Conservation (phyloP, 169 alveolate species). For the Cytauxzoon felis region DNA sequence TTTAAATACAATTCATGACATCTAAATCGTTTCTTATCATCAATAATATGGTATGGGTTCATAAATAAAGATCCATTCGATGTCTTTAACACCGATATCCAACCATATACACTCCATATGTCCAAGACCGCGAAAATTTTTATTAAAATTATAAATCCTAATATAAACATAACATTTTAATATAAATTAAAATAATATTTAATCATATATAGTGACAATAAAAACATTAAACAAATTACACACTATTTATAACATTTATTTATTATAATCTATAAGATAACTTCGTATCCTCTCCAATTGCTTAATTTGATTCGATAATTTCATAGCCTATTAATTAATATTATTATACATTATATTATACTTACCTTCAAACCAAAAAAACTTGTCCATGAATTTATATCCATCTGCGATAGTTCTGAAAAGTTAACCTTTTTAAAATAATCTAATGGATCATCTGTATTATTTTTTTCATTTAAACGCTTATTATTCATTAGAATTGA, state of each 20-base stretch:
- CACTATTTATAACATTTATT: constrained; percentile 11
- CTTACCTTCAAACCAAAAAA: constrained; percentile 63
- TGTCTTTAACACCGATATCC: too few relatives aligned
- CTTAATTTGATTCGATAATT: background rate
- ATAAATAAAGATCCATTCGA: too few relatives aligned
- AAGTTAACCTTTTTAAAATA: constrained; percentile 44
- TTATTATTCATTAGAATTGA: background rate
- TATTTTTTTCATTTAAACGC: background rate
- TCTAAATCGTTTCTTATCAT: background rate
- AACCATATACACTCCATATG: too few relatives aligned
- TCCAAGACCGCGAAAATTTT: too few relatives aligned
- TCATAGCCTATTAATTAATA: background rate
- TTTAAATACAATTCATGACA: background rate
- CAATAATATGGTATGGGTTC: constrained; percentile 5
- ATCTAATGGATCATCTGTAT: constrained; percentile 22
- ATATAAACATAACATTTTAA: too few relatives aligned
- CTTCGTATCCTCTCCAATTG: too few relatives aligned
- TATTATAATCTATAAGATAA: too few relatives aligned
- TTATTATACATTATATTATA: background rate
- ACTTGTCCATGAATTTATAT: constrained; percentile 17
- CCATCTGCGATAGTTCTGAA: constrained; percentile 3
- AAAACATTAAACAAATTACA: constrained; percentile 7
- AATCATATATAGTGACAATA: background rate
- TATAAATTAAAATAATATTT: background rate
- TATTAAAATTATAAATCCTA: too few relatives aligned